Evolutionary conservation across 768 basidiomycete species (phyloP).

Genomic region (Tylopilus intermedius): DNA sequence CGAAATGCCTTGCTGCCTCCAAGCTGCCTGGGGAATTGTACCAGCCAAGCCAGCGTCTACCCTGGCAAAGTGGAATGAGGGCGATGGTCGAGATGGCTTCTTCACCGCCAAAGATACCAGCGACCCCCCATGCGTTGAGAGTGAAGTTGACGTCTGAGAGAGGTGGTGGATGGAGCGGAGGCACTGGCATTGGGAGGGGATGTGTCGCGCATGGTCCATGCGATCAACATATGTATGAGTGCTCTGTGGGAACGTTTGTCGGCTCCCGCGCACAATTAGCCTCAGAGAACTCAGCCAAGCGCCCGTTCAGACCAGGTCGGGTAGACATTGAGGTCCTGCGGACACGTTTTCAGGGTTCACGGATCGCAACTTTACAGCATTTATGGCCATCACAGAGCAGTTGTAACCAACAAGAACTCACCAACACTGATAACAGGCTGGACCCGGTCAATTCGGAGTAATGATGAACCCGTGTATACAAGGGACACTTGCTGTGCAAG

Average conservation of each 20-base stretch:
- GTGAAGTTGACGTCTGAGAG: constrained; percentile 10
- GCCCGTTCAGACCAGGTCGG: not conserved
- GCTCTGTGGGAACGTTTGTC: not conserved
- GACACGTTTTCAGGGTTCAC: constrained; percentile 1
- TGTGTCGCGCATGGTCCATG: not conserved
- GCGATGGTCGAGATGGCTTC: constrained; percentile 29
- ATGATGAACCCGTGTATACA: too few relatives aligned
- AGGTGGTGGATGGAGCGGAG: constrained; percentile 10
- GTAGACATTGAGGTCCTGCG: not conserved
- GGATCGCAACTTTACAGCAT: not conserved
- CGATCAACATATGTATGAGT: not conserved
- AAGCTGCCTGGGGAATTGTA: constrained; percentile 33
- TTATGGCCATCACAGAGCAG: not conserved
- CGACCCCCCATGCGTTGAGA: constrained; percentile 29
- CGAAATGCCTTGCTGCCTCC: constrained; percentile 27
- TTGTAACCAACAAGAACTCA: not conserved
- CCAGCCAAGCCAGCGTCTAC: constrained; percentile 32
- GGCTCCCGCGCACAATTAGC: not conserved
- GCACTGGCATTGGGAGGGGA: constrained; percentile 3
- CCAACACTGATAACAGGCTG: not conserved
- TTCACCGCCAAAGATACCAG: constrained; percentile 33
- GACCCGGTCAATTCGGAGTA: not conserved
- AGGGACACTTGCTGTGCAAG: too few relatives aligned
- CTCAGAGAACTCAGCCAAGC: not conserved
- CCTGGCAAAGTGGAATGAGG: constrained; percentile 26